Conservation (phyloP, 352 stramenopile genomes). For the Pythium aristosporum region DNA sequence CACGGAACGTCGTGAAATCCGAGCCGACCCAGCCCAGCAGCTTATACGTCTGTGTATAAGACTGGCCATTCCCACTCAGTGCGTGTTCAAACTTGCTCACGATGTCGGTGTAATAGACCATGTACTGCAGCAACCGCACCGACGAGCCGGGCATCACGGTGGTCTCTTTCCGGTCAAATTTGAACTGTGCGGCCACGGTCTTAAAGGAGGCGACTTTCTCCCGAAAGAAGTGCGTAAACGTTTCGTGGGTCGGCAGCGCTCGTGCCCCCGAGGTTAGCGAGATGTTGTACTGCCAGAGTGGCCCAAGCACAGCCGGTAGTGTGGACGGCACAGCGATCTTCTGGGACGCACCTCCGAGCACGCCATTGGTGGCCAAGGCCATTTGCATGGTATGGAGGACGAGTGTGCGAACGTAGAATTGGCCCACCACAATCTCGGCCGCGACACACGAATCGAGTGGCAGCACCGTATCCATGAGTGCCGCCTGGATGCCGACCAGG, state of each 20-base stretch:
- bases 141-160: slow-evolving; percentile 30
- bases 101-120: slow-evolving; percentile 40
- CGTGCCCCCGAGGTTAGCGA: slow-evolving; percentile 31
- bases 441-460: slow-evolving; percentile 42
- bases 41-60: slow-evolving; percentile 39
- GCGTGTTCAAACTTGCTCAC: slow-evolving; percentile 30
- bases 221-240: slow-evolving; percentile 27
- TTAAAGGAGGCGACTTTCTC: slow-evolving; percentile 27
- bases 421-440: slow-evolving; percentile 33
- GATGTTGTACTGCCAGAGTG: slow-evolving; percentile 32
- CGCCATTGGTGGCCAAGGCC: slow-evolving; percentile 11
- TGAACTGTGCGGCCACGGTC: slow-evolving; percentile 30
- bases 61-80: slow-evolving; percentile 1
- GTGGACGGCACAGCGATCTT: slow-evolving; percentile 27
- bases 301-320: slow-evolving; percentile 23
- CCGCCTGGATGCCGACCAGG: slow-evolving; percentile 36
- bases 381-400: slow-evolving; percentile 36
- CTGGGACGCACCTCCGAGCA: slow-evolving; percentile 11
- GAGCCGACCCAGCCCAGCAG: slow-evolving; percentile 35
- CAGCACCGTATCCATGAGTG: slow-evolving; percentile 26
- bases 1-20: slow-evolving; percentile 40
- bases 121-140: slow-evolving; percentile 40
- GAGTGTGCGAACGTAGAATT: slow-evolving; percentile 43
- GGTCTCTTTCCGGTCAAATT: slow-evolving; percentile 30
- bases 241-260: not conserved